Conservation (phyloP, 139 green algal species). For the Diplosphaera chodatii region DNA sequence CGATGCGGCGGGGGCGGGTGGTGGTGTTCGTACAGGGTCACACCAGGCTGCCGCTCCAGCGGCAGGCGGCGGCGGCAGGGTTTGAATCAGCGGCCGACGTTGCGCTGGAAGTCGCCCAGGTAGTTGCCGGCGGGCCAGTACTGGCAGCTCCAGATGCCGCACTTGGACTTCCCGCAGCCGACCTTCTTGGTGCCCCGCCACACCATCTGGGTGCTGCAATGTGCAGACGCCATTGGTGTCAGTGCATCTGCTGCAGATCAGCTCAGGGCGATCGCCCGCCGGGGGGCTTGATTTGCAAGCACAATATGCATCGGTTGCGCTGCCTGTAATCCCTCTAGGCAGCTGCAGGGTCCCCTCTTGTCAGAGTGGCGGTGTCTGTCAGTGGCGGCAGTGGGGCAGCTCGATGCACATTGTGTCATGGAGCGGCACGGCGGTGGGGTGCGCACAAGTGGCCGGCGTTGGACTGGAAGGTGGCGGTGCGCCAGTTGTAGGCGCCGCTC, state of each 20-base stretch:
- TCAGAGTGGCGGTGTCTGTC: no score
- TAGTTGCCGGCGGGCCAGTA: not conserved
- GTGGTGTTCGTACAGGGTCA: no score
- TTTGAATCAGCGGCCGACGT: not conserved
- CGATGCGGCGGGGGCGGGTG: no score
- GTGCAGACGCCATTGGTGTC: not conserved
- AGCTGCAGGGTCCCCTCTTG: no score
- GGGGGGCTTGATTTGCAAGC: no score
- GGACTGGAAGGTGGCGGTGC: not conserved
- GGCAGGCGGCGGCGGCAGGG: no score
- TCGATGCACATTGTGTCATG: no score
- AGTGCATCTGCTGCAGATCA: not conserved
- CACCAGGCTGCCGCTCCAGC: not conserved
- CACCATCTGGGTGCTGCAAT: not conserved
- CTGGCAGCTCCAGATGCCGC: not conserved
- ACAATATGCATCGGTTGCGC: no score
- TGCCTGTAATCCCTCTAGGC: no score
- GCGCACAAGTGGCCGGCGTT: not conserved
- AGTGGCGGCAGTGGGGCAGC: no score
- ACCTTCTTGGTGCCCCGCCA: not conserved
- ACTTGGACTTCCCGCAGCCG: not conserved
- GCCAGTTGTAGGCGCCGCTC: not conserved
- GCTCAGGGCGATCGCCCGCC: no score
- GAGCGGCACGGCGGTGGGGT: not conserved
- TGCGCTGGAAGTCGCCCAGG: not conserved